A percentile compares a stretch with the other conserved stretches of the same genome.
These are phyloP conservation scores for Ophiosphaerella narmari DNA, from an alignment of 2,329 filamentous ascomycete genomes.

Conservation along the genomic window DNA sequence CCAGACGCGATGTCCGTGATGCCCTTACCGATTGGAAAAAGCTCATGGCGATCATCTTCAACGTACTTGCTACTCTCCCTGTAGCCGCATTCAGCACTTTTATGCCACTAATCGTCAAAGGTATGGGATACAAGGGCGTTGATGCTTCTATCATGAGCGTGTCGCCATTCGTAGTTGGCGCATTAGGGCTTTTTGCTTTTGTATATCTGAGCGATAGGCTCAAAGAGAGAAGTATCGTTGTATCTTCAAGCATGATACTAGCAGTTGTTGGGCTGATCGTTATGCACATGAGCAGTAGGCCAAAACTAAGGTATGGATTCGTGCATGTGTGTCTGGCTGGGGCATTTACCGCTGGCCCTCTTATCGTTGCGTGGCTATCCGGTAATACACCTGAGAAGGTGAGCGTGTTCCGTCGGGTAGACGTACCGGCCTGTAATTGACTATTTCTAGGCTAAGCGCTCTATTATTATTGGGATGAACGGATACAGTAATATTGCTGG, in stretches of 20 bases:
- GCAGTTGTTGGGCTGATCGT: neutral
- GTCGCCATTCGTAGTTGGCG: neutral
- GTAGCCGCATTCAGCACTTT: neutral
- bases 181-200: neutral
- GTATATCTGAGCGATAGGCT: neutral
- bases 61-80: neutral
- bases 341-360: neutral
- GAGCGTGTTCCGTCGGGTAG: no score
- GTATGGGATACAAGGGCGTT: neutral
- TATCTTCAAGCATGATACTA: neutral
- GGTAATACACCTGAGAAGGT: neutral
- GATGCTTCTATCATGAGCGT: neutral
- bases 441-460: neutral
- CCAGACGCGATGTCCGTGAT: neutral
- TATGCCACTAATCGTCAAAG: neutral
- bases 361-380: neutral
- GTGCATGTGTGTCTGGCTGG: neutral
- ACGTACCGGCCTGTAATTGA: neutral
- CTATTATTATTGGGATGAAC: neutral
- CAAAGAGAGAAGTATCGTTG: neutral
- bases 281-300: neutral
- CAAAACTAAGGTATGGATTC: neutral
- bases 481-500: neutral
- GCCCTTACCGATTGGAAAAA: neutral
- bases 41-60: neutral